phyloP scores from a whole-genome alignment of 768 basidiomycete species.

The Hygrophoropsis aurantiaca region DNA sequence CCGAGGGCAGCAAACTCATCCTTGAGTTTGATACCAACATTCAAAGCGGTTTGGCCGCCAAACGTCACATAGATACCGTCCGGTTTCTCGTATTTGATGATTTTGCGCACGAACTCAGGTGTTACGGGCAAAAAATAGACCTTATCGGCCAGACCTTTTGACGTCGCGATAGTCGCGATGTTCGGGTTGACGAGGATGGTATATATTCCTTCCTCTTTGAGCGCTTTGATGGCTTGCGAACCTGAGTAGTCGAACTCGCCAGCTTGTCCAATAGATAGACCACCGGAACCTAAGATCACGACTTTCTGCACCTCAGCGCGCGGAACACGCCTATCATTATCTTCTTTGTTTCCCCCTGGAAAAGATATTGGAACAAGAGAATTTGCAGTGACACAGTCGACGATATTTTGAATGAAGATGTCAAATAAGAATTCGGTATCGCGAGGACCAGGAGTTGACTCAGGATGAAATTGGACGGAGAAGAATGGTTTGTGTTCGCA shows the following conservation, averaged over 20 bases:
- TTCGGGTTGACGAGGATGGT: conserved; percentile 99
- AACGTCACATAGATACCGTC: conserved; percentile 99
- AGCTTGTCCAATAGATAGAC: conserved; percentile 96
- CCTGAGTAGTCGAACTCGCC: conserved; percentile 99
- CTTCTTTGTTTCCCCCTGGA: conserved; percentile 79
- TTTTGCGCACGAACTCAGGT: conserved; percentile 95
- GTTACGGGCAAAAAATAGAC: conserved; percentile 99
- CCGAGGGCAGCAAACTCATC: conserved; percentile 92
- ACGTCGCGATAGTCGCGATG: conserved; percentile 97
- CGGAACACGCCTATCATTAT: conserved; percentile 73
- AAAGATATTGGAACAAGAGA: conserved; percentile 59
- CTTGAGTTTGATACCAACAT: conserved; percentile 96
- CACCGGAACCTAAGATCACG: conserved; percentile 95
- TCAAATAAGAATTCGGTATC: conserved; percentile 99
- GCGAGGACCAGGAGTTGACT: conserved; percentile 93
- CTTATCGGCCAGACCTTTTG: conserved; percentile 97
- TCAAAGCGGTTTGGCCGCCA: conserved; percentile 95
- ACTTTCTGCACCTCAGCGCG: conserved; percentile 87
- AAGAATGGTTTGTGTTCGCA: conserved; percentile 93
- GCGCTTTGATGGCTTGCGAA: conserved; percentile 97
- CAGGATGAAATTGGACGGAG: conserved; percentile 99
- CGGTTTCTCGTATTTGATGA: conserved; percentile 98
- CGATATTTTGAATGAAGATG: conserved; percentile 88
- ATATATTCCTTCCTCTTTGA: conserved; percentile 99
- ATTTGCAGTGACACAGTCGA: conserved; percentile 65